These are phyloP conservation scores for Neurospora sp. DNA, from an alignment of 495 filamentous ascomycete genomes.

Conservation along the genomic window DNA sequence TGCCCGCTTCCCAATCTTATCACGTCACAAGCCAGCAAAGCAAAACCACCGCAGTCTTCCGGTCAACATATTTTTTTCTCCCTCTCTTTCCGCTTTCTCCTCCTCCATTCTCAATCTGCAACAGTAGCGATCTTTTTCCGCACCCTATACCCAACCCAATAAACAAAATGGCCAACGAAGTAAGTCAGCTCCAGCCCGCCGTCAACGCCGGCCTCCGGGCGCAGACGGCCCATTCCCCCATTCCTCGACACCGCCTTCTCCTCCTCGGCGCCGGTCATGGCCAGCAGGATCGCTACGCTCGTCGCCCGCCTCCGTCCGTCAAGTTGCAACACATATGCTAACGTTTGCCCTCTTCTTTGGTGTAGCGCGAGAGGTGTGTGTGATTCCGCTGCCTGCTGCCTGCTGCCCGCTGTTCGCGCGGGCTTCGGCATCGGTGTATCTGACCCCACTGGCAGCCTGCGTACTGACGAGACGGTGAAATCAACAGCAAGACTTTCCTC, in stretches of 20 bases:
- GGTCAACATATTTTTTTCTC: conserved; percentile 6
- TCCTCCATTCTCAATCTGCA: not conserved
- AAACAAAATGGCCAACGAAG: conserved; percentile 56
- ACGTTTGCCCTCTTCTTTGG: conserved; percentile 19
- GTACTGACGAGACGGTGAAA: conserved; percentile 19
- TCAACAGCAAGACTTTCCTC: conserved; percentile 96
- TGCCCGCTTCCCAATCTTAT: conserved; percentile 11
- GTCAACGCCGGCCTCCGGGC: not conserved
- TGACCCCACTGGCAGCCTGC: not conserved
- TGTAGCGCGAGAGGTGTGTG: conserved; percentile 76
- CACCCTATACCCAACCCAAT: conserved; percentile 10
- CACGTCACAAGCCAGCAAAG: conserved; percentile 26
- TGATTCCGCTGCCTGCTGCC: conserved; percentile 2
- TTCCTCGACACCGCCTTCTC: conserved; percentile 17
- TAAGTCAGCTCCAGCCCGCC: conserved; percentile 33
- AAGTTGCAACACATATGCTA: conserved; percentile 24
- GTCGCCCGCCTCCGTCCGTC: not conserved
- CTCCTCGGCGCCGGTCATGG: conserved; percentile 13
- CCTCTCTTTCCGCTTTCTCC: not conserved
- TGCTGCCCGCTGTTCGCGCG: not conserved
- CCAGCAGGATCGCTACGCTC: conserved; percentile 19
- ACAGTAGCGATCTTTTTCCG: conserved; percentile 11
- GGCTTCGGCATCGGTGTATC: conserved; percentile 1
- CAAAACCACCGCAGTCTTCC: conserved; percentile 8
- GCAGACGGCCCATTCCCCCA: conserved; percentile 19